A percentile compares a stretch with the other conserved stretches of the same genome.
Evolutionary conservation across 2,329 filamentous ascomycete genomes (phyloP).

Genomic region (Coniochaeta sp.): DNA sequence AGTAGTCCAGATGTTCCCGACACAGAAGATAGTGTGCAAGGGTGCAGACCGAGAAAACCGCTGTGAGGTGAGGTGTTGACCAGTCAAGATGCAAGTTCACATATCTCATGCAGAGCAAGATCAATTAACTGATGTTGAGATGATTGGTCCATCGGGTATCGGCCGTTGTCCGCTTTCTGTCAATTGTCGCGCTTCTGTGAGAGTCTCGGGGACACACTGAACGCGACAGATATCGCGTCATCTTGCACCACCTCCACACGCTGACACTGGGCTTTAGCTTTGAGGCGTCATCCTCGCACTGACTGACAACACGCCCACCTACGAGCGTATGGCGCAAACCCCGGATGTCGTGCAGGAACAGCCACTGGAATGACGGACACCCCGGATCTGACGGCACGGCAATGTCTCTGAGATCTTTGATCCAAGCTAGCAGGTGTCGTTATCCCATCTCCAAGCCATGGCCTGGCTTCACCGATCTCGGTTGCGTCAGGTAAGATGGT

Average conservation of each 20-base stretch:
- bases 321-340: background rate
- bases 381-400: background rate
- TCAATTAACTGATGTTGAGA: background rate
- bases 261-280: background rate
- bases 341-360: background rate
- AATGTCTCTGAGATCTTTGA: background rate
- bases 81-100: background rate
- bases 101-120: background rate
- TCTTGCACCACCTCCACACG: background rate
- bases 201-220: background rate
- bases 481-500: background rate
- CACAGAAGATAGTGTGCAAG: background rate
- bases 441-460: background rate
- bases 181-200: background rate
- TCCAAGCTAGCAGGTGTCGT: background rate
- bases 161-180: background rate
- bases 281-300: background rate
- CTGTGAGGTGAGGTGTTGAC: background rate
- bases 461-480: background rate
- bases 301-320: background rate
- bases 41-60: background rate
- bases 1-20: background rate
- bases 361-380: background rate
- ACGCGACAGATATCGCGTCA: background rate
- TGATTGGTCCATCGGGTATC: background rate